A percentile compares a stretch with the other conserved stretches of the same genome.
phyloP scores from a whole-genome alignment of 176 grass and related monocot species.

The Saccharum officinarum region DNA sequence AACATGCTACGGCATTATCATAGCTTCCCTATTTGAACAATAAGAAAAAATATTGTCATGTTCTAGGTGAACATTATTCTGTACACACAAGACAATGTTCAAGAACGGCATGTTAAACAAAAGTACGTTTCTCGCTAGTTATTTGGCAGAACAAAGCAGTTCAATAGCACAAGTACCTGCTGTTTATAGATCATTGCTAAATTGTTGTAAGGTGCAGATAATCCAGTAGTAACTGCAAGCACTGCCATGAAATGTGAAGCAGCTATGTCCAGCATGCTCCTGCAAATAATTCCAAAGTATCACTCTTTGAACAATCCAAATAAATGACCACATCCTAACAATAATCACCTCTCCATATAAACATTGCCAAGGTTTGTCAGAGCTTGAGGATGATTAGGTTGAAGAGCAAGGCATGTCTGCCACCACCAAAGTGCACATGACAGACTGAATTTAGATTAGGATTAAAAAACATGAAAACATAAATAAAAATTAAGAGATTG shows the following conservation, averaged over 20 bases:
- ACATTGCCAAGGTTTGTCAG: constrained; percentile 9
- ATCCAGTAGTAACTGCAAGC: not conserved
- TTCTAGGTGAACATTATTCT: not conserved
- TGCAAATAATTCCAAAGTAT: constrained; percentile 7
- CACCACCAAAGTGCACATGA: not conserved
- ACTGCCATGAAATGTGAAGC: constrained; percentile 11
- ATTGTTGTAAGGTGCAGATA: constrained; percentile 14
- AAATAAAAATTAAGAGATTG: not conserved
- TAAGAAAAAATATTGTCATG: not conserved
- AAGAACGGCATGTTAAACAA: not conserved
- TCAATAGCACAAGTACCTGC: not conserved
- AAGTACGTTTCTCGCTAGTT: not conserved
- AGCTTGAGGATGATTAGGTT: constrained; percentile 16
- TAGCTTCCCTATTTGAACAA: constrained; percentile 5
- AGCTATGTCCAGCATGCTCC: not conserved
- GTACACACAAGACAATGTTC: not conserved
- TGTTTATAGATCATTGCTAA: constrained; percentile 9
- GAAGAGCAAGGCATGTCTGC: constrained; percentile 6
- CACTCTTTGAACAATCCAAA: not conserved
- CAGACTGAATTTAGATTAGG: not conserved
- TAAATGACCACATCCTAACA: not conserved
- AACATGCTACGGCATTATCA: constrained; percentile 9
- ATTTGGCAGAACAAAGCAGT: not conserved
- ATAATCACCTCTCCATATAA: constrained; percentile 7
- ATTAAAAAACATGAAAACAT: not conserved